phyloP scores from a whole-genome alignment of 2,329 filamentous ascomycete species.

The Alternaria arborescens region DNA sequence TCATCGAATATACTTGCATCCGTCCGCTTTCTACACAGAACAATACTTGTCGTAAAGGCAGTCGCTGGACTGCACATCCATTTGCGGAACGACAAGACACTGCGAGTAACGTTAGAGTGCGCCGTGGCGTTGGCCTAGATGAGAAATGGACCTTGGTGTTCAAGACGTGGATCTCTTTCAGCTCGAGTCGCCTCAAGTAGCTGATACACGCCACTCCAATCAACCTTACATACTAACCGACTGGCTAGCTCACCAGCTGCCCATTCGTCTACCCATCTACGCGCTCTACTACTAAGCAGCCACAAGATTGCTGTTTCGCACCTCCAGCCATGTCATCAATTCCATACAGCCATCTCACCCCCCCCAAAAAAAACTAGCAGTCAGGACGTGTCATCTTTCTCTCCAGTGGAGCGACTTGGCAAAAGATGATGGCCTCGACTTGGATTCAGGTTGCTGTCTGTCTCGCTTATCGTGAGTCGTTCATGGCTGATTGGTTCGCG shows the following conservation, averaged over 20 bases:
- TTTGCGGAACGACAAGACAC: no score
- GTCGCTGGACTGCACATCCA: no score
- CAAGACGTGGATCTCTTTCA: neutral
- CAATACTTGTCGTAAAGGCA: no score
- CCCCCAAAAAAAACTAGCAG: neutral
- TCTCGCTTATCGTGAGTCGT: neutral
- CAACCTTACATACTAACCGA: no score
- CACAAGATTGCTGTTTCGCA: slow-evolving; percentile 6
- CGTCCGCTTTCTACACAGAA: neutral
- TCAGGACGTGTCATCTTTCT: neutral
- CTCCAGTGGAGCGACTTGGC: neutral
- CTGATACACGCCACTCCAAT: neutral
- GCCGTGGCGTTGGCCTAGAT: no score
- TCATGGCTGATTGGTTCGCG: neutral
- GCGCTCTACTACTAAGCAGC: neutral
- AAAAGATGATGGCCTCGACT: neutral
- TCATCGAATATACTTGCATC: neutral
- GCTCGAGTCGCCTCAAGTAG: neutral
- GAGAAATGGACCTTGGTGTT: no score
- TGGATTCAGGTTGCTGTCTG: neutral
- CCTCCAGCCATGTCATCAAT: neutral
- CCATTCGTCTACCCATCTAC: neutral
- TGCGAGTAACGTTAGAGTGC: no score
- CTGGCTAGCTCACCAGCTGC: no score
- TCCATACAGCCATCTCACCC: neutral